Evolutionary conservation across 345 rosid species (phyloP).

Genomic region (Hirschfeldia incana): DNA sequence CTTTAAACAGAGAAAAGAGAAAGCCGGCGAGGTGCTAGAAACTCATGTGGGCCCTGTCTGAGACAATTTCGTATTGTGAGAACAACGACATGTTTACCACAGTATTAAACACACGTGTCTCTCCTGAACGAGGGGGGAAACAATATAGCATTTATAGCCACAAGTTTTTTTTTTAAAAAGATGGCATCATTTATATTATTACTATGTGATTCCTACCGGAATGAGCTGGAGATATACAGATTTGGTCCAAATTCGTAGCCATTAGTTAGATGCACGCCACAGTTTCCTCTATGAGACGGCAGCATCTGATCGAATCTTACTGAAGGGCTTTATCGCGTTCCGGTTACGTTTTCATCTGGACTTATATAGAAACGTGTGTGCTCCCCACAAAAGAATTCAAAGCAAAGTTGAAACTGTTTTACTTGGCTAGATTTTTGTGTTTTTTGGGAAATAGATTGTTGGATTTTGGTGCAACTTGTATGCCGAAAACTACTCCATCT

Average conservation of each 20-base stretch:
- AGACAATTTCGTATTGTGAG: conserved; percentile 4
- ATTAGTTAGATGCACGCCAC: conserved; percentile 30
- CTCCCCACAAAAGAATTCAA: conserved; percentile 1
- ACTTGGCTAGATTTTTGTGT: not conserved
- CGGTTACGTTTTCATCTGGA: conserved; percentile 16
- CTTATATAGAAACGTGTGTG: conserved; percentile 3
- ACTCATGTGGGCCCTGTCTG: conserved; percentile 16
- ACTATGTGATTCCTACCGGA: conserved; percentile 6
- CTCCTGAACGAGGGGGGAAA: not conserved
- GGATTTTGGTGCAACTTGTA: conserved; percentile 1
- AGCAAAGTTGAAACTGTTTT: conserved; percentile 9
- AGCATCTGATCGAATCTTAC: not conserved
- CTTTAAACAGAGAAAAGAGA: not conserved
- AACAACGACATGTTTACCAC: conserved; percentile 22
- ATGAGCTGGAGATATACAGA: conserved; percentile 21
- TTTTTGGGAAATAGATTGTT: not conserved
- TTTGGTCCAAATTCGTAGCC: conserved; percentile 25
- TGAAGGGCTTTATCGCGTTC: conserved; percentile 1
- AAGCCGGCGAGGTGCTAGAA: conserved; percentile 26
- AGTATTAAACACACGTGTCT: conserved; percentile 5
- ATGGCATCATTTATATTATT: not conserved
- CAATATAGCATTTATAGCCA: conserved; percentile 2
- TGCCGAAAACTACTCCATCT: too few relatives aligned
- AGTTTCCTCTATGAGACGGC: conserved; percentile 2
- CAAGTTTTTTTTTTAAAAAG: not conserved